Base-by-base conservation (phyloP, 1,284 basidiomycete genomes). In the Megacollybia platyphylla region DNA sequence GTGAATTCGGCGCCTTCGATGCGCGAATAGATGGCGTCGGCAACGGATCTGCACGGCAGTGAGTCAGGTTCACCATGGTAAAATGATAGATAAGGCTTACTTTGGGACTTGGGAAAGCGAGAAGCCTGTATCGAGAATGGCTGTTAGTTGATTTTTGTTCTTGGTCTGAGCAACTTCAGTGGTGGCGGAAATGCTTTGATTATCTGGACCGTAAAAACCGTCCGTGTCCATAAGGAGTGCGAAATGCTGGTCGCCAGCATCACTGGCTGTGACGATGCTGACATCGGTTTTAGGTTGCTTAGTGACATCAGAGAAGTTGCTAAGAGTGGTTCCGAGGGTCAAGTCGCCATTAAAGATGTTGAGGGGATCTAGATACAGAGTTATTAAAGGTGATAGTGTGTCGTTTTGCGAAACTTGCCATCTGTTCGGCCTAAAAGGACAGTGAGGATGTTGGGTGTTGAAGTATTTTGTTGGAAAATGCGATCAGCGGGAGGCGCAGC, bases 121-220 rank as follows among this genome's bases (percentile, higher is more conserved):
- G 54, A 79, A 84, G 0, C 81, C 81, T 2, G 76, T 73, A 52
- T 84, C 80, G 42, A 85, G 63, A n/a, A 83, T 62, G 13, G 70
- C 73, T 2, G 70, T 73, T 6, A 71, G 57, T 50, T 71, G 70
- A 13, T 62, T 59, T 29, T 59, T 60, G 43, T 67, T 62, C 11
- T 52, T 47, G 5, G 65, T 61, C 26, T 63, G 53, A 36, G 64
- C 57, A 2, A 77, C 73, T 15, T 55, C 55, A 1, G 70, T 65
- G 6, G 53, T 60, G 36, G 72, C 54, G 5, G 61, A 49, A 28
- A 83, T 72, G 9, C 62, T 49, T 32, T 58, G 51, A 6, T 67
- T 68, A 46, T 72, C 64, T 0, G 71, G 67, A 0, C 68, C 70
- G n/a, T 73, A 63, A 42, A 78, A 58, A 1, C 71, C 69, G 42